Conservation (phyloP, 192 early-diverging fungal genomes). For the Cetraspora pellucida region DNA sequence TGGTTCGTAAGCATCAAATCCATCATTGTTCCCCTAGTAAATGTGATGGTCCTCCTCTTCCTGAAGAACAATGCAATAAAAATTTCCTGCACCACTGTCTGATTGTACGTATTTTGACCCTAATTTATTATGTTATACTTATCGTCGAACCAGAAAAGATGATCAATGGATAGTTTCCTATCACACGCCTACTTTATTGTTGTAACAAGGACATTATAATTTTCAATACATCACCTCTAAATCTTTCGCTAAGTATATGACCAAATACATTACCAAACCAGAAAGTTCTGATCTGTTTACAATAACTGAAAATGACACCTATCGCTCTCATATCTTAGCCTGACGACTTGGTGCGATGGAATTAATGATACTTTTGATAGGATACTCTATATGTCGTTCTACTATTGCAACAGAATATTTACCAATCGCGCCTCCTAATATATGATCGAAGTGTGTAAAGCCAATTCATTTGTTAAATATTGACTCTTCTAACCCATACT, state of each 20-base stretch:
- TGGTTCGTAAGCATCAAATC: neutral
- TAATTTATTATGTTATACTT: neutral
- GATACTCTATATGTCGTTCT: too few species aligned
- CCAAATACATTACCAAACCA: too few species aligned
- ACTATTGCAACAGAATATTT: too few species aligned
- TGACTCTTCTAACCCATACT: too few species aligned
- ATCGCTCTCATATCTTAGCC: neutral
- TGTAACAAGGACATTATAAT: neutral
- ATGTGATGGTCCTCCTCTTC: neutral
- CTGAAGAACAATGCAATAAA: neutral
- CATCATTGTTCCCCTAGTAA: neutral
- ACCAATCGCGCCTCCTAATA: too few species aligned
- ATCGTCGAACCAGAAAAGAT: neutral
- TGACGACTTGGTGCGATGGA: too few species aligned
- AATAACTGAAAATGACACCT: neutral
- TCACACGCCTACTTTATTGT: neutral
- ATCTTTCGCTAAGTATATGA: too few species aligned
- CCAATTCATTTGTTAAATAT: too few species aligned
- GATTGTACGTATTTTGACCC: neutral
- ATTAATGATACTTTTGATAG: too few species aligned
- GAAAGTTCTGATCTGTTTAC: too few species aligned
- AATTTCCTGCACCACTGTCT: neutral
- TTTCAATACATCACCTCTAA: too few species aligned
- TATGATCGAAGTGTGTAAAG: too few species aligned
- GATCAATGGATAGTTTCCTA: conserved; percentile 12